Evolutionary conservation across 768 basidiomycete species (phyloP).

Genomic region (Lenzites betulinus): DNA sequence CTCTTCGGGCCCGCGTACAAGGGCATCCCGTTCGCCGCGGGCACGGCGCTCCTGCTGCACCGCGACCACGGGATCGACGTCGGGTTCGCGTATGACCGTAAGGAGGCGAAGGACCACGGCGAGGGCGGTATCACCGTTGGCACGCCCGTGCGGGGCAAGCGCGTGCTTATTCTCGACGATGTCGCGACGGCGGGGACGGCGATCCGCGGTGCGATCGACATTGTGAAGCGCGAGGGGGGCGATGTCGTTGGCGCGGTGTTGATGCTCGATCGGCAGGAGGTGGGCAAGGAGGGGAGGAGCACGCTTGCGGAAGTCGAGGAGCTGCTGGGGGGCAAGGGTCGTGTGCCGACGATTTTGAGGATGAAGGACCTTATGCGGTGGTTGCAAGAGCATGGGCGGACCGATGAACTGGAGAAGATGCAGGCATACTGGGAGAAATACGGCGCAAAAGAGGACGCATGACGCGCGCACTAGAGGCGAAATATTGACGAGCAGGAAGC

Average conservation of each 20-base stretch:
- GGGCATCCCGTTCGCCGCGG: slow-evolving; percentile 90
- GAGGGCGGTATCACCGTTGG: slow-evolving; percentile 94
- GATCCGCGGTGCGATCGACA: slow-evolving; percentile 78
- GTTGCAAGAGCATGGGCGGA: slow-evolving; percentile 69
- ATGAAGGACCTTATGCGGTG: slow-evolving; percentile 86
- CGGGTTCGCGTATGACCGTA: slow-evolving; percentile 90
- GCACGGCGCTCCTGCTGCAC: slow-evolving; percentile 75
- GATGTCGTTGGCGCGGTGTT: slow-evolving; percentile 88
- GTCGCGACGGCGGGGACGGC: slow-evolving; percentile 95
- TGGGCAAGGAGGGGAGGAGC: slow-evolving; percentile 69
- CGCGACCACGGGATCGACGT: slow-evolving; percentile 64
- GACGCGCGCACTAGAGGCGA: background rate
- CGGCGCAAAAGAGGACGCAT: slow-evolving; percentile 50
- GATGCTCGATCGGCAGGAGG: slow-evolving; percentile 84
- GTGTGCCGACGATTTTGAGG: slow-evolving; percentile 77
- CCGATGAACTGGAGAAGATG: slow-evolving; percentile 70
- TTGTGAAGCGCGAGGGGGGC: slow-evolving; percentile 68
- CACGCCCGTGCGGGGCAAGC: slow-evolving; percentile 73
- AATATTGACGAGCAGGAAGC: too few species aligned
- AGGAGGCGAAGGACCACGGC: slow-evolving; percentile 95
- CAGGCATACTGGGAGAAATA: slow-evolving; percentile 73
- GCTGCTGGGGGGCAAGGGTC: slow-evolving; percentile 66
- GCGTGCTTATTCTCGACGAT: slow-evolving; percentile 91
- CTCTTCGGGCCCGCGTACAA: slow-evolving; percentile 98
- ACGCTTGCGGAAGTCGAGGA: slow-evolving; percentile 83